Evolutionary conservation across 257 asterid genomes (phyloP).

Genomic region (Salvia splendens): DNA sequence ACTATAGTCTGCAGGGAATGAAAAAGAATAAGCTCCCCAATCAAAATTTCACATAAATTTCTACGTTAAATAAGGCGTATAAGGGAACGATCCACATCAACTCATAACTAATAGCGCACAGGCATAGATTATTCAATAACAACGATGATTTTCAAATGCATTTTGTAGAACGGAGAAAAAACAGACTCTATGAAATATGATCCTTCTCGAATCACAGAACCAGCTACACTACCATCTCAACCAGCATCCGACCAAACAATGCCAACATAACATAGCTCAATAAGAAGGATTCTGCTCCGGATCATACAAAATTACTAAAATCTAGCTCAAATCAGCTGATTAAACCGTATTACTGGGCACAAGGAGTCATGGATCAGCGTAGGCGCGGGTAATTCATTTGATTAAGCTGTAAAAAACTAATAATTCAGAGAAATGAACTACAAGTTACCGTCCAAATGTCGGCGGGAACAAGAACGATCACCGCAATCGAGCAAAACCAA

Average conservation of each 20-base stretch:
- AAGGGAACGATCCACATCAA: conserved; percentile 1
- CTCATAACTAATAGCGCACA: not conserved
- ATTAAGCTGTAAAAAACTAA: conserved; percentile 19
- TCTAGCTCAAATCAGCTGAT: conserved; percentile 30
- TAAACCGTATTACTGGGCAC: conserved; percentile 10
- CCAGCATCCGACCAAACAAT: conserved; percentile 12
- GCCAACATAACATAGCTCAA: not conserved
- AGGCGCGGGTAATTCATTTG: not conserved
- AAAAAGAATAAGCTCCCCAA: conserved; percentile 20
- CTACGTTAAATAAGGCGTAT: not conserved
- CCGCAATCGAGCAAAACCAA: conserved; percentile 95
- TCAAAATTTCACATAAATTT: no score
- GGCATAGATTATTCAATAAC: not conserved
- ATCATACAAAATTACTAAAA: conserved; percentile 27
- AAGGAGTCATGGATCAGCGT: not conserved
- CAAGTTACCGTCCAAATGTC: conserved; percentile 93
- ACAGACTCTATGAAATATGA: conserved; percentile 9
- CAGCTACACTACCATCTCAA: conserved; percentile 11
- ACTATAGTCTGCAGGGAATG: conserved; percentile 63
- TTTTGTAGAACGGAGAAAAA: not conserved
- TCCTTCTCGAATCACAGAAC: conserved; percentile 26
- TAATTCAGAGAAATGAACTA: conserved; percentile 4
- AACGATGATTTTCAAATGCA: conserved; percentile 2
- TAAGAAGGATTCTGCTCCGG: conserved; percentile 11
- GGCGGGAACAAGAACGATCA: conserved; percentile 98